phyloP scores from a whole-genome alignment of 352 stramenopile genomes.

The Phytophthora europaea region DNA sequence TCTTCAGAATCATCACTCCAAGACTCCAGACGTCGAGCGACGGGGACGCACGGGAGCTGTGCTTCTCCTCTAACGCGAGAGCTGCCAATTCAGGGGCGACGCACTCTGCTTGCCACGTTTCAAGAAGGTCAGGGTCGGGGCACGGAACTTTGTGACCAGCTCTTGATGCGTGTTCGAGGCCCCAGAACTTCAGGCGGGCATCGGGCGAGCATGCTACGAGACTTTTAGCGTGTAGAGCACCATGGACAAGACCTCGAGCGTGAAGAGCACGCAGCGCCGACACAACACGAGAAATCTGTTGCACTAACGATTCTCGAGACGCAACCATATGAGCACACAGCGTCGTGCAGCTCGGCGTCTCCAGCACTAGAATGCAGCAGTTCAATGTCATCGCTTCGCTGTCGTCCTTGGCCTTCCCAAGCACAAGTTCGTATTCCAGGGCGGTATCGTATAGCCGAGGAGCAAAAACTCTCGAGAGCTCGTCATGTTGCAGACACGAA shows the following conservation, averaged over 20 bases:
- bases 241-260: constrained; percentile 59
- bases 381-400: constrained; percentile 38
- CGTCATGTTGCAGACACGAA: constrained; percentile 46
- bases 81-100: constrained; percentile 60
- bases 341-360: constrained; percentile 49
- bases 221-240: constrained; percentile 52
- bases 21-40: constrained; percentile 73
- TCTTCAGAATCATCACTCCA: constrained; percentile 65
- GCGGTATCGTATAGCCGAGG: constrained; percentile 50
- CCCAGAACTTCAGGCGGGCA: constrained; percentile 55
- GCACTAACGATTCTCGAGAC: constrained; percentile 43
- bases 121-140: constrained; percentile 22
- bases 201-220: constrained; percentile 50
- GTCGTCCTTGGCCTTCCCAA: background rate
- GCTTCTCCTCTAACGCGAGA: constrained; percentile 38
- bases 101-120: constrained; percentile 40
- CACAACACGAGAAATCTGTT: constrained; percentile 51
- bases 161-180: constrained; percentile 57
- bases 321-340: constrained; percentile 32
- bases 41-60: constrained; percentile 32
- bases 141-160: constrained; percentile 24
- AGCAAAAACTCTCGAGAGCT: constrained; percentile 38
- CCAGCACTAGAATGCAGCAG: constrained; percentile 62
- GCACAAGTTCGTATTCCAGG: constrained; percentile 39
- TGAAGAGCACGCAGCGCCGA: constrained; percentile 59